A percentile compares a stretch with the other conserved stretches of the same genome.
These are phyloP conservation scores for Metschnikowia lochheadii DNA, from an alignment of 805 yeast species.

Conservation along the genomic window DNA sequence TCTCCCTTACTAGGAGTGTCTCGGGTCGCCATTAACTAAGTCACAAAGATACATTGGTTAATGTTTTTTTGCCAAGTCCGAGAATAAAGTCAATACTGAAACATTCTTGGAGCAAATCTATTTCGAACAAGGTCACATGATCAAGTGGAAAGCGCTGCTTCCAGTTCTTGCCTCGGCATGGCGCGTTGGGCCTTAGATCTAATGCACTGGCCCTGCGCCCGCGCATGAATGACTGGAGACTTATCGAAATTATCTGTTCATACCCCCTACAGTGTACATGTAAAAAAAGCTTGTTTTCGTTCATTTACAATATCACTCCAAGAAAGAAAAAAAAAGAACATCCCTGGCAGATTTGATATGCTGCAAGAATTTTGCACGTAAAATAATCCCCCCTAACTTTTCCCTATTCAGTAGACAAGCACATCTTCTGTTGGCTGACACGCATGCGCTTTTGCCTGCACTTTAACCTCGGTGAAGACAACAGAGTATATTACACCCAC, in stretches of 20 bases:
- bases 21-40: neutral
- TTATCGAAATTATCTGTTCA: neutral
- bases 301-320: too few relatives aligned
- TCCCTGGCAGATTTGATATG: too few relatives aligned
- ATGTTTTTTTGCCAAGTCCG: too few relatives aligned
- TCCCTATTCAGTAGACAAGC: neutral
- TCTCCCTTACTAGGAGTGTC: neutral
- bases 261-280: neutral
- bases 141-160: neutral
- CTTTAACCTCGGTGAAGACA: slow-evolving; percentile 1
- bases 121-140: neutral
- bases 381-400: neutral
- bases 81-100: neutral
- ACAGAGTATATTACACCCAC: neutral
- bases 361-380: too few relatives aligned
- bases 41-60: neutral
- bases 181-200: neutral
- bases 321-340: too few relatives aligned
- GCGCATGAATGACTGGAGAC: neutral
- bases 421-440: neutral
- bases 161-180: neutral
- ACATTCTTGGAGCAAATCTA: neutral
- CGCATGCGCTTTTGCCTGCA: slow-evolving; percentile 5
- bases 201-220: neutral
- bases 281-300: neutral